Evolutionary conservation across 768 basidiomycete species (phyloP).

Genomic region (Rhodotorula diobovata): DNA sequence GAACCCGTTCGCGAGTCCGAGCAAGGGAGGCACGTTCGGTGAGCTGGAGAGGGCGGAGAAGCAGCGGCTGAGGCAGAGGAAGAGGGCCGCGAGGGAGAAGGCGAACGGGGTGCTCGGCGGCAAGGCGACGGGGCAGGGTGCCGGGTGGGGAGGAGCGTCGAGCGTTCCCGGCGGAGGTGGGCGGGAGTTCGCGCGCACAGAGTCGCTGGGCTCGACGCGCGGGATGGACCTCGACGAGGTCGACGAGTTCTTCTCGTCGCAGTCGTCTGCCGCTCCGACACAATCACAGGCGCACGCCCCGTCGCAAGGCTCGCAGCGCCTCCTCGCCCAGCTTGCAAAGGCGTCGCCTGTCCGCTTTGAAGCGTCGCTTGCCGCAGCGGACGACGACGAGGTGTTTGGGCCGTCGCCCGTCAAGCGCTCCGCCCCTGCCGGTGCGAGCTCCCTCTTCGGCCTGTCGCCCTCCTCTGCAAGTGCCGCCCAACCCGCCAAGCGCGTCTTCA

Average conservation of each 20-base stretch:
- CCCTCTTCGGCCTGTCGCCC: neutral
- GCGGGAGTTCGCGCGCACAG: neutral
- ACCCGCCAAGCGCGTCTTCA: conserved; percentile 11
- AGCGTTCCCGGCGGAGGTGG: neutral
- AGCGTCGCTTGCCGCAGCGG: neutral
- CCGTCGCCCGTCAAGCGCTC: conserved; percentile 37
- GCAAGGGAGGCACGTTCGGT: conserved; percentile 14
- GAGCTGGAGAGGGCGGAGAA: conserved; percentile 1
- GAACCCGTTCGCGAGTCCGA: conserved; percentile 32
- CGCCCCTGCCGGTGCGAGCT: neutral
- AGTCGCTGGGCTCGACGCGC: neutral
- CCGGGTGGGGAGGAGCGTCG: conserved; percentile 10
- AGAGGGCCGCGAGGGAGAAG: neutral
- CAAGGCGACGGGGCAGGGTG: neutral
- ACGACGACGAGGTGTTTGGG: conserved; percentile 27
- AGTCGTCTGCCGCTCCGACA: neutral
- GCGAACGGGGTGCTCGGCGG: conserved; percentile 2
- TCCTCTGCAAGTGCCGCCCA: neutral
- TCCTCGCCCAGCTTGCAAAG: neutral
- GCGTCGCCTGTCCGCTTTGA: neutral
- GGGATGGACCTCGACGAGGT: conserved; percentile 29
- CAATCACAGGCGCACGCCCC: neutral
- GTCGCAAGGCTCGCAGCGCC: neutral
- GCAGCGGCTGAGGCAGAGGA: neutral
- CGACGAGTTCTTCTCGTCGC: conserved; percentile 22